Base-by-base conservation (phyloP, 768 basidiomycete species). In the Candolleomyces efflorescens region DNA sequence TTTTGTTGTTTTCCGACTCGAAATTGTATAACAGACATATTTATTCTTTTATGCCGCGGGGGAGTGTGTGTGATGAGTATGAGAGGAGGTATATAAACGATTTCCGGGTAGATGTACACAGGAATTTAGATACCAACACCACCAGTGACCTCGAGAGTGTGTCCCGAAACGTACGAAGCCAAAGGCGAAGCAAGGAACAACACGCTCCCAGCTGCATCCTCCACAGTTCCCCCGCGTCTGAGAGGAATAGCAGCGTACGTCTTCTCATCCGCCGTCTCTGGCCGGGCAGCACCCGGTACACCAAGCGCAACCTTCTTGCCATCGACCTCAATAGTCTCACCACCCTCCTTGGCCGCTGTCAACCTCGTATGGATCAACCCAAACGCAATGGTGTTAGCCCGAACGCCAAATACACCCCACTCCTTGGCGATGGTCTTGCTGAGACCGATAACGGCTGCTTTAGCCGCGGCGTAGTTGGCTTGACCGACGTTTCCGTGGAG, bases 371-470 rank as follows among this genome's bases (percentile, higher is more conserved):
- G 82, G 47, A 94, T 84, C 46, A 85, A 75, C 23, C 91, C 90
- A 63, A 82, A 92, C 3, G 90, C 90, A 44, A 94, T 73, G 2
- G 87, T 86, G 74, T 94, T 92, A 24, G 87, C 87, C 51, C 91
- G 87, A 20, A 92, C 89, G 62, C 86, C 86, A 71, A 87, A 92
- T 3, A 77, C 71, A 27, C 92, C 92, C 91, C 91, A 94, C 67
- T 94, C 92, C 68, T 93, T 94, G 49, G 86, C 85, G 62, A 90
- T 84, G 41, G 91, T 93, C 77, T 92, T 93, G 39, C 90, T 89
- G 53, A 93, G 74, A 13, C 91, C 92, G 57, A 87, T 64, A 41
- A 93, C 84, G 7, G 87, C 91, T 12, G 89, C 74, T 66, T 92
- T 92, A 59, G 87, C 90, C 1, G 89, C 81, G 22, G 90, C 84